Evolutionary conservation across 306 rosid species (phyloP), one percentile per base, ranked within the genome.

Genomic region (Gynostemma pentaphyllum): DNA sequence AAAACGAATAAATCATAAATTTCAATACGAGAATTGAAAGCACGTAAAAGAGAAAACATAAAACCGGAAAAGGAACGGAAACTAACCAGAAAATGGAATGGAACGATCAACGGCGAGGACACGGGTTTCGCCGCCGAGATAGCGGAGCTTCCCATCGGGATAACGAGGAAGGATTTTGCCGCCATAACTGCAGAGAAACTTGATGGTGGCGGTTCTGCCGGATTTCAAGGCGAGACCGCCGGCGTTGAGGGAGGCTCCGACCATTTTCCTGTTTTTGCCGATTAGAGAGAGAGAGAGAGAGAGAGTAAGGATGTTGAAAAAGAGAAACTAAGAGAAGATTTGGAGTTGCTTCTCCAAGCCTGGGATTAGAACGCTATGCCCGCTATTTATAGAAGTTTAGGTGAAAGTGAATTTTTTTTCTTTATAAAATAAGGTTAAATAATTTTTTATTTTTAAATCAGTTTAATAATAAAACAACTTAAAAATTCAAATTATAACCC

Each of bases 91-190:
- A 53, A 88, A 88, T n/a, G 85, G 27, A 24, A 88, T 73, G 67
- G 84, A 76, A 32, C 90, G 97, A 49, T 79, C 68, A 0, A 88
- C 85, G 68, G 96, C 80, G 64, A 92, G 84, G 21, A 92, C 88
- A 18, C 99, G 99, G 19, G 95, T 92, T 47, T 86, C 90, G 45
- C 99, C 99, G 4, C 99, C 95, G 49, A 78, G 34, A 9, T 92
- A 92, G 53, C 99, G 97, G 80, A 92, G 95, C 56, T 88, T 86
- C 41, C 95, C 87, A 79, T 92, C 99, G 21, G 99, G 87, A 46
- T 86, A 80, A 37, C 99, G 95, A 32, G 99, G 99, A 55, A 86
- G 76, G 79, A 92, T 92, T 76, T 81, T 88, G 64, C 97, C 99
- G 62, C 99, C 87, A 70, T 92, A 81, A 77, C 97, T 88, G 37